Evolutionary conservation across 306 rosid genomes (phyloP).

Genomic region (Cajanus cajan): DNA sequence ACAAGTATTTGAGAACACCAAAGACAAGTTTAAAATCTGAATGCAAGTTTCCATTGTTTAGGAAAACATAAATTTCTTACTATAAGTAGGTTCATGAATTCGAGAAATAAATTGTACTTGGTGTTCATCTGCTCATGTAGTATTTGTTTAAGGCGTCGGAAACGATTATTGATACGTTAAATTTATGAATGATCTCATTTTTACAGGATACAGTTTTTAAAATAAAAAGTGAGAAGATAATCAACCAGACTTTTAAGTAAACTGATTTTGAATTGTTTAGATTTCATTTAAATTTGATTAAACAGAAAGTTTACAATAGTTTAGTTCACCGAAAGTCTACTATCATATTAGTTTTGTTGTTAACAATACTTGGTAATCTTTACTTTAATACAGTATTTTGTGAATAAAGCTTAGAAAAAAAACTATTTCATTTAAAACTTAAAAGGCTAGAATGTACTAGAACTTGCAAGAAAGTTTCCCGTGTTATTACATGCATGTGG

Average conservation of each 20-base stretch:
- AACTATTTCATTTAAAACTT: too few species aligned
- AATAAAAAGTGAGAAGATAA: too few species aligned
- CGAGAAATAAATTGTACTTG: not conserved
- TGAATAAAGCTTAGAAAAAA: too few species aligned
- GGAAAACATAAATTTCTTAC: not conserved
- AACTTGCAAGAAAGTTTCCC: not conserved
- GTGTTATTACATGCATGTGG: too few species aligned
- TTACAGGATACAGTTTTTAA: too few species aligned
- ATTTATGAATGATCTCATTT: not conserved
- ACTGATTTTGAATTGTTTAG: too few species aligned
- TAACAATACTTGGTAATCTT: not conserved
- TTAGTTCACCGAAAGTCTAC: too few species aligned
- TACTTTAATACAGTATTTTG: too few species aligned
- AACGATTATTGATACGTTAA: not conserved
- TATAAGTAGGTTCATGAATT: not conserved
- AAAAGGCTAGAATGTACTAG: too few species aligned
- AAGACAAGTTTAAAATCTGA: slow-evolving; percentile 43
- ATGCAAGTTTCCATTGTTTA: not conserved
- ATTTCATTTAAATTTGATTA: too few species aligned
- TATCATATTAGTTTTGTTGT: too few species aligned
- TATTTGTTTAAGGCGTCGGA: not conserved
- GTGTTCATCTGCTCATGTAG: not conserved
- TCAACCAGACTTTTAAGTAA: too few species aligned
- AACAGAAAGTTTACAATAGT: not conserved
- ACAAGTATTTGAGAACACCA: slow-evolving; percentile 85